Evolutionary conservation across 306 rosid species (phyloP), one percentile per base, ranked within the genome.

Genomic region (Biancaea sappan): DNA sequence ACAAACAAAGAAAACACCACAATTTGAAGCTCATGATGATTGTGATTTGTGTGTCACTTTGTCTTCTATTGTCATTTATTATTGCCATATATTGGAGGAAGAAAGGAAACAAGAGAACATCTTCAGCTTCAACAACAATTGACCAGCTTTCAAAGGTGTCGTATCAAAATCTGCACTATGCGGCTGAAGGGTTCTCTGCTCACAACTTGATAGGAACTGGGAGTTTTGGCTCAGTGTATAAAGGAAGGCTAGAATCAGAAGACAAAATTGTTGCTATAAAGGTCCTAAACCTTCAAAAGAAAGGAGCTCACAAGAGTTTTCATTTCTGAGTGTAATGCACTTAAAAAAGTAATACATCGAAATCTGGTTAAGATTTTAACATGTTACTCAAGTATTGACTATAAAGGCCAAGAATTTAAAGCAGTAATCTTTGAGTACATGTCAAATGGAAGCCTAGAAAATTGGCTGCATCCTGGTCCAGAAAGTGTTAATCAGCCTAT

Each of bases 361-460:
- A 75, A 75, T 41, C 77, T 80, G 4, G 52, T 80, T 5, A 53
- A 69, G 35, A 54, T 69, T 50, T n/a, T 80, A 2, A 62, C 68
- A 10, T 72, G 64, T 60, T 80, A 80, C 64, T 54, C 35, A 2
- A 54, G 61, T 18, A 25, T 25, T 12, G 12, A 54, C 25, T 54
- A 11, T 1, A 54, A 54, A 2, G 18, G 35, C 2, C n/a, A 54
- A 25, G 61, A 54, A 54, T 54, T 54, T 25, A 54, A 54, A 54
- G 61, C 35, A 25, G 34, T 54, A 4, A 18, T 54, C 8, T 25
- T 54, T 54, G 61, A 54, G 34, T 54, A 1, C 61, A 54, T 25
- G 61, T 25, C 61, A 25, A 54, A 54, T 25, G 61, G 61, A 54
- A 54, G 61, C 34, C 34, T 25, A 4, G 9, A 54, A 12, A 25